phyloP scores from a whole-genome alignment of 257 asterid species.

The Eustoma russellianum region DNA sequence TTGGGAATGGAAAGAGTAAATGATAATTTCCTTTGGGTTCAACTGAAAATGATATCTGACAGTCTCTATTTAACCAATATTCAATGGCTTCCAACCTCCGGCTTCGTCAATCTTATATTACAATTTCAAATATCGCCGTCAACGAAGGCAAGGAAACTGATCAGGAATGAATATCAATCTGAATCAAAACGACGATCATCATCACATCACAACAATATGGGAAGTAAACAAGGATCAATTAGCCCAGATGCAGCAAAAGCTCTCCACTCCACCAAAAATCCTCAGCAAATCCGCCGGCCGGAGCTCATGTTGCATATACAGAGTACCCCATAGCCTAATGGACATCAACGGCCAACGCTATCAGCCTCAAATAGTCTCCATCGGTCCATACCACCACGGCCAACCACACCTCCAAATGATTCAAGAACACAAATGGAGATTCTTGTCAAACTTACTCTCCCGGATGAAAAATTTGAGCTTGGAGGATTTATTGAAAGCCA shows the following conservation, averaged over 20 bases:
- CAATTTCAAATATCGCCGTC: no score
- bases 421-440: slow-evolving; percentile 89
- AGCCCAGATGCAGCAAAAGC: slow-evolving; percentile 44
- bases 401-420: slow-evolving; percentile 52
- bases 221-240: slow-evolving; percentile 44
- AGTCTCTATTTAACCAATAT: no score
- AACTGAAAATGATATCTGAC: no score
- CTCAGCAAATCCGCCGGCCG: slow-evolving; percentile 67
- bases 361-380: slow-evolving; percentile 58
- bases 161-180: no score
- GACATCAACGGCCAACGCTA: slow-evolving; percentile 60
- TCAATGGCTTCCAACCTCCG: no score
- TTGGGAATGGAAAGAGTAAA: no score
- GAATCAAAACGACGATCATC: slow-evolving; percentile 1
- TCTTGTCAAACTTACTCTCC: slow-evolving; percentile 40
- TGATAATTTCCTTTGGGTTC: no score
- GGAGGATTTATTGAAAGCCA: slow-evolving; percentile 38
- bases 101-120: no score
- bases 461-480: slow-evolving; percentile 29
- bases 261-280: slow-evolving; percentile 46
- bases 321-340: slow-evolving; percentile 56
- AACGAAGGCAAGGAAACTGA: no score
- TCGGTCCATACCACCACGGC: slow-evolving; percentile 88
- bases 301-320: slow-evolving; percentile 69
- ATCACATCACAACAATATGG: slow-evolving; percentile 30